Evolutionary conservation across 176 grass and related monocot species (phyloP), one percentile per base, ranked within the genome.

Genomic region (Phoenix dactylifera): DNA sequence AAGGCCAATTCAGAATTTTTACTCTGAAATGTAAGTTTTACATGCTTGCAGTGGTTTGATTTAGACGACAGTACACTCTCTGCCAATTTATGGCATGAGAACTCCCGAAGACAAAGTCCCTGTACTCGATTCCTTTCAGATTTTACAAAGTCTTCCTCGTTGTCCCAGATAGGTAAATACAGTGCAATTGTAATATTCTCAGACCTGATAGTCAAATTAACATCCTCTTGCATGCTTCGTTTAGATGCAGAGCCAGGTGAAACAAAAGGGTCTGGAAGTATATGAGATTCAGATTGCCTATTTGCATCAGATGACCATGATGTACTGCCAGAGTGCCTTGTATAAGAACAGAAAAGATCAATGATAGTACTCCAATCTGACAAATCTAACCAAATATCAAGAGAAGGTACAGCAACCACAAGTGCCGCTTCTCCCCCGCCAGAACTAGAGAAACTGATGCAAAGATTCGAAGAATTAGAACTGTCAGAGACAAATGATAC

Each of bases 351-450:
- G 55, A 82, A 65, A 90, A 86, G 92, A 54, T 78, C 60, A 16
- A 78, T 77, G 54, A 90, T 65, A 29, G 18, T 75, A 58, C 69
- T 79, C 92, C 92, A 96, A 66, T 90, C 83, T 51, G 73, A 35
- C 51, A 90, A 76, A 69, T 90, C 79, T 75, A 96, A 82, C 92
- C 92, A 96, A 66, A 87, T 58, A 62, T 96, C 83, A 1, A 96
- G 60, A 79, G 51, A 66, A 44, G 86, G 75, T 78, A 90, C 15
- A 66, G n/a, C 53, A 63, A 79, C 54, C 50, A 73, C 74, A 75
- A 85, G 67, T 55, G 87, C 69, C 80, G 76, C 65, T 87, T 44
- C 71, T 53, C 68, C 83, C 64, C 63, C 57, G 48, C 52, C 16
- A 53, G 63, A 64, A 52, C 72, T 78, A 54, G 62, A 61, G 50